Evolutionary conservation across 2,329 filamentous ascomycete genomes (phyloP).

Genomic region (Calonectria ilicicola): DNA sequence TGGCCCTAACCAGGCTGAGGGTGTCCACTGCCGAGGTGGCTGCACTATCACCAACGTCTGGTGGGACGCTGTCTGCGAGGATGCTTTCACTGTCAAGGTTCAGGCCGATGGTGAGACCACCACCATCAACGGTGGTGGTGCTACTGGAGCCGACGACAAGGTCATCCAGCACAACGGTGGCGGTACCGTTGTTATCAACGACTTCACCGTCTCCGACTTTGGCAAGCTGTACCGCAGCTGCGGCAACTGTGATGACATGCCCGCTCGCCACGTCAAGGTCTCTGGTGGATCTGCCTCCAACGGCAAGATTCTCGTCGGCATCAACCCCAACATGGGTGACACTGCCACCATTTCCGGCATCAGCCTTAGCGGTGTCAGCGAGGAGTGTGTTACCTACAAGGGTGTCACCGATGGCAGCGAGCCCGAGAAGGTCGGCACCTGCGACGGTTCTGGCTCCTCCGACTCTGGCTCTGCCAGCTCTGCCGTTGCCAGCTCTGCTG

Average conservation of each 20-base stretch:
- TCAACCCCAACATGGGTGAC: constrained; percentile 56
- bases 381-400: constrained; percentile 37
- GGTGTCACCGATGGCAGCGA: constrained; percentile 42
- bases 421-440: constrained; percentile 39
- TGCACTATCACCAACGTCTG: constrained; percentile 60
- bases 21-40: constrained; percentile 58
- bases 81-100: constrained; percentile 52
- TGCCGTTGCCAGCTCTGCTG: neutral
- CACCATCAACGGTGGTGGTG: constrained; percentile 59
- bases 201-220: constrained; percentile 58
- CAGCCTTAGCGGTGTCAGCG: constrained; percentile 29
- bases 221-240: constrained; percentile 63
- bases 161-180: constrained; percentile 61
- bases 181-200: constrained; percentile 54
- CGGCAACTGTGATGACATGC: constrained; percentile 54
- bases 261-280: constrained; percentile 57
- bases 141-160: constrained; percentile 59
- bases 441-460: constrained; percentile 23
- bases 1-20: constrained; percentile 57
- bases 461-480: constrained; percentile 15
- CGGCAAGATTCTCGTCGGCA: constrained; percentile 55
- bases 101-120: constrained; percentile 40
- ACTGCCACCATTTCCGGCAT: constrained; percentile 42
- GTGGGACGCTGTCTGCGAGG: constrained; percentile 62
- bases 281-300: constrained; percentile 51